phyloP scores from a whole-genome alignment of 2,329 filamentous ascomycete genomes.

The Diaporthe aspalathi region DNA sequence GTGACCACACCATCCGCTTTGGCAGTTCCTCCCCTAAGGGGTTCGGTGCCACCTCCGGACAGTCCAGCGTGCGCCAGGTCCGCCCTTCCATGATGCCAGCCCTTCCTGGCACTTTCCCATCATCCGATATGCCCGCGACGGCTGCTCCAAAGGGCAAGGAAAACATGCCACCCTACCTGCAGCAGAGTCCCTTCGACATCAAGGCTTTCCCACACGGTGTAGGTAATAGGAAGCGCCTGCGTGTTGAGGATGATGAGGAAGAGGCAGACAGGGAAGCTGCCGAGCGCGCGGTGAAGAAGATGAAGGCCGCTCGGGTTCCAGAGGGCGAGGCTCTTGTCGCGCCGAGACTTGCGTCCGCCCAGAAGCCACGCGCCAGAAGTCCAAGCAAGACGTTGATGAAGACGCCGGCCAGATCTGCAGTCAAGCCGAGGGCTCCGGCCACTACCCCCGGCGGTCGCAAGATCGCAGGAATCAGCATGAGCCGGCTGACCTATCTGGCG shows the following conservation, averaged over 20 bases:
- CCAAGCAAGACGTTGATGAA: constrained; percentile 35
- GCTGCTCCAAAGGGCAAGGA: constrained; percentile 63
- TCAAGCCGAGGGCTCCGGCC: constrained; percentile 31
- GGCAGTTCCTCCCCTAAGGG: constrained; percentile 58
- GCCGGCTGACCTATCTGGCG: constrained; percentile 34
- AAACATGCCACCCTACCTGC: constrained; percentile 56
- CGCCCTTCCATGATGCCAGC: constrained; percentile 61
- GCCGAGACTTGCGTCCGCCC: constrained; percentile 53
- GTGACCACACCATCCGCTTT: constrained; percentile 73
- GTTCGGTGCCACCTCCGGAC: constrained; percentile 69
- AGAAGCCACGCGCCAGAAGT: constrained; percentile 23
- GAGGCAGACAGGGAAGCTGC: constrained; percentile 61
- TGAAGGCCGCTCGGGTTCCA: constrained; percentile 60
- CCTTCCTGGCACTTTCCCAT: constrained; percentile 69
- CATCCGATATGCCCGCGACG: constrained; percentile 44
- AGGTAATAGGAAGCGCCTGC: constrained; percentile 73
- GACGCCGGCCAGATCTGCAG: constrained; percentile 28
- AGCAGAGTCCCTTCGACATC: constrained; percentile 46
- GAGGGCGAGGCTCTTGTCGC: constrained; percentile 66
- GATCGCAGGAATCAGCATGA: constrained; percentile 29
- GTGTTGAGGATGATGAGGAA: constrained; percentile 68
- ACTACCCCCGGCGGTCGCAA: constrained; percentile 34
- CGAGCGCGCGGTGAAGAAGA: constrained; percentile 69
- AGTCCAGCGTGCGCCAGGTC: constrained; percentile 71
- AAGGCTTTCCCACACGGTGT: constrained; percentile 70